Conservation (phyloP, 2,329 filamentous ascomycete genomes). For the Ascomycota sp. region DNA sequence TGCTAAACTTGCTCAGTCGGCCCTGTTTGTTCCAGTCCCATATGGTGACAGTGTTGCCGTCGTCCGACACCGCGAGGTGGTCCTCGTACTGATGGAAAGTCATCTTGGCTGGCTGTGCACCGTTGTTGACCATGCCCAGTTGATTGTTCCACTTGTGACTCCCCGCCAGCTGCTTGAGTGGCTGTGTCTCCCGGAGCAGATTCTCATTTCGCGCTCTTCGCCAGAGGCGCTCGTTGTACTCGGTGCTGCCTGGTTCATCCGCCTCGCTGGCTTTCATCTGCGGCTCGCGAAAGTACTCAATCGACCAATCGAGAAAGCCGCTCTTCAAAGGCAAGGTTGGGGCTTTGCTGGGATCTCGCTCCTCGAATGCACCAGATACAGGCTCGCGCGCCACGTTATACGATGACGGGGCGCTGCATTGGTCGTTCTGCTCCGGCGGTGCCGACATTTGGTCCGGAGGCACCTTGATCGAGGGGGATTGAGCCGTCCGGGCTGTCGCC, state of each 20-base stretch:
- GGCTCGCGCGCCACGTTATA: constrained; percentile 62
- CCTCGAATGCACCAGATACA: constrained; percentile 50
- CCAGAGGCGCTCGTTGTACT: constrained; percentile 92
- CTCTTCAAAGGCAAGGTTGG: constrained; percentile 57
- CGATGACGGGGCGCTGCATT: constrained; percentile 37
- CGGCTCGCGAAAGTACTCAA: constrained; percentile 91
- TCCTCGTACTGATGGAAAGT: constrained; percentile 96
- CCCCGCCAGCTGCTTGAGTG: constrained; percentile 71
- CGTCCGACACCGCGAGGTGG: constrained; percentile 80
- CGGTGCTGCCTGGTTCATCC: constrained; percentile 83
- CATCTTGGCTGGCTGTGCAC: constrained; percentile 75
- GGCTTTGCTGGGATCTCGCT: constrained; percentile 32
- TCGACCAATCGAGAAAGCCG: constrained; percentile 82
- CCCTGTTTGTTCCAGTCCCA: constrained; percentile 79
- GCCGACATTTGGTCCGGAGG: constrained; percentile 20
- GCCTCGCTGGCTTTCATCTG: constrained; percentile 95
- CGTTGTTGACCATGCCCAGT: constrained; percentile 66
- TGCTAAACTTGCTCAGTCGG: constrained; percentile 67
- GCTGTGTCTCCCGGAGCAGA: constrained; percentile 80
- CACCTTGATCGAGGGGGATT: constrained; percentile 15
- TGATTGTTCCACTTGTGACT: constrained; percentile 72
- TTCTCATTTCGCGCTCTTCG: constrained; percentile 75
- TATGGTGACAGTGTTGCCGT: constrained; percentile 69
- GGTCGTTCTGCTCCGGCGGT: constrained; percentile 56
- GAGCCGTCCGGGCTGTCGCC: constrained; percentile 8